phyloP scores from a whole-genome alignment of 371 early-diverging fungal genomes.

The Apophysomyces trapeziformis region DNA sequence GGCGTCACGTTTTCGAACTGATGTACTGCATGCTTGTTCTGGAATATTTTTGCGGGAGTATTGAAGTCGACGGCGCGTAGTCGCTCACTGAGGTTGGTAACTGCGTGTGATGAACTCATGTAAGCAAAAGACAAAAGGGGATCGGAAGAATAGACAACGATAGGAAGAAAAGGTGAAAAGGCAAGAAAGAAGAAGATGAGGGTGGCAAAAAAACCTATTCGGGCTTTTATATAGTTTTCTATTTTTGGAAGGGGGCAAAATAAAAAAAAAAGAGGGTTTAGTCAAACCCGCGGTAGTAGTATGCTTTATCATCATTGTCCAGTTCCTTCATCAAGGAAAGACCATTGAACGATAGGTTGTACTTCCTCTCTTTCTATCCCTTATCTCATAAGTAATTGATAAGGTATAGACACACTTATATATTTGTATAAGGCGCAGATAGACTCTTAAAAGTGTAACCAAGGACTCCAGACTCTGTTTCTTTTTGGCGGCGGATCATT shows the following conservation, averaged over 20 bases:
- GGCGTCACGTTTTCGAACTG: conserved; percentile 47
- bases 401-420: background rate
- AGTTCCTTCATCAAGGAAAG: background rate
- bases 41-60: conserved; percentile 43
- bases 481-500: conserved; percentile 4
- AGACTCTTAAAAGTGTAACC: no score
- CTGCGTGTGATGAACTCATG: conserved; percentile 8
- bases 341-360: background rate
- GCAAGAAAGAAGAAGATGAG: background rate
- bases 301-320: background rate
- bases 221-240: background rate
- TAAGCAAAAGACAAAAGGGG: background rate
- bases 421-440: background rate
- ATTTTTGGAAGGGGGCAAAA: conserved; percentile 2
- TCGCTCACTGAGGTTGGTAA: conserved; percentile 17
- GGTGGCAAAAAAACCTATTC: background rate
- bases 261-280: background rate
- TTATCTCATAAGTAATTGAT: background rate
- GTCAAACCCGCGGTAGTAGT: background rate
- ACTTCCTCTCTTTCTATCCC: background rate
- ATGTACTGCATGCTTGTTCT: conserved; percentile 31
- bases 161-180: no score
- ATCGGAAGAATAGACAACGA: conserved; percentile 4
- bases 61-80: conserved; percentile 36
- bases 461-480: background rate